Base-by-base conservation (phyloP, 1,139 yeast species). In the Debaryomycetaceae sp. region DNA sequence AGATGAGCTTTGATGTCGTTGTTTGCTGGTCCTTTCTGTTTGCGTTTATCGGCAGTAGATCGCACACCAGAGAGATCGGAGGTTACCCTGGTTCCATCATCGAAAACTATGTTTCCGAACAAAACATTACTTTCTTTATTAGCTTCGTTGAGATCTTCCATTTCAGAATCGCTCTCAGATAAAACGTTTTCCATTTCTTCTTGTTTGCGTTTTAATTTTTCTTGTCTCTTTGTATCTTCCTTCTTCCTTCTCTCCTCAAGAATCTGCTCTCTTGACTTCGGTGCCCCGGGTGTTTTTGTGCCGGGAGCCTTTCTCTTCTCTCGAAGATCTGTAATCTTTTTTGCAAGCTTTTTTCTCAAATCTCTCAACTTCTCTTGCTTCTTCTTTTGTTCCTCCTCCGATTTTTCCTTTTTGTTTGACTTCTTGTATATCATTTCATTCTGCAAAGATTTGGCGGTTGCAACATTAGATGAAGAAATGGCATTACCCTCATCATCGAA, bases 301-400 rank as follows among this genome's bases (percentile, higher is more conserved):
- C 98, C 98, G 1, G 95, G 95, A 0, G 98, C 99, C 58, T 86
- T 91, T 59, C 99, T 81, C 64, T 81, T 87, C 47, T 85, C 93
- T 54, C 83, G 81, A 66, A 93, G 62, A 27, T 66, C 72, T 48
- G 73, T 79, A 52, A 93, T 91, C 62, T 83, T 87, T 20, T 78
- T 78, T 33, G 93, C 84, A 43, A 93, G 75, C 62, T 85, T 83
- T 27, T 80, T 83, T 55, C 89, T 78, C 49, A 93, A 75, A 51
- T 79, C 85, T 6, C 76, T 76, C 45, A 88, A 70, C 43, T 83
- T 82, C 54, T 78, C 80, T 51, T 78, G 72, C 47, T 68, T 78
- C 50, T 72, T 74, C 48, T 65, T 63, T 48, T 75, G 67, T 46
- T 76, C 83, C 55, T 76, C 81, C 7, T 72, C 69, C 1, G 73